A percentile compares a stretch with the other conserved stretches of the same genome.
These are phyloP conservation scores for Skeletonema costatum DNA, from an alignment of 108 stramenopile species.

Conservation along the genomic window DNA sequence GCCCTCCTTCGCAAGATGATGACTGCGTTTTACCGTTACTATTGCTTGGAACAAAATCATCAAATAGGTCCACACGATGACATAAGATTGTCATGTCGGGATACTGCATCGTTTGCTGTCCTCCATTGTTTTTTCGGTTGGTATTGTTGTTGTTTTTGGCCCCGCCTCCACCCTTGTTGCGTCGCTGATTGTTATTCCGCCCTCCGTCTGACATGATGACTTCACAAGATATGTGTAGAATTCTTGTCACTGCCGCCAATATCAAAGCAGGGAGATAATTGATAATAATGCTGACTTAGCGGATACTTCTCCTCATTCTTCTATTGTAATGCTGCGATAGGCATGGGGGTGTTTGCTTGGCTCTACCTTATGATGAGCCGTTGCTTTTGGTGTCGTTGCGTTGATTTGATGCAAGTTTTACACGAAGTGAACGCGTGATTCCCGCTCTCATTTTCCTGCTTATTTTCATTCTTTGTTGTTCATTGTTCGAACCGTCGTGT, in stretches of 20 bases:
- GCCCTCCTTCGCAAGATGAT: background rate
- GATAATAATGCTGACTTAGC: no score
- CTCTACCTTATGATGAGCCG: no score
- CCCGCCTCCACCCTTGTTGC: background rate
- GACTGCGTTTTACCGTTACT: background rate
- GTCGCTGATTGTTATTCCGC: constrained; percentile 5
- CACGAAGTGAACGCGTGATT: no score
- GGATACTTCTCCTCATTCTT: background rate
- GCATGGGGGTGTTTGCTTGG: background rate
- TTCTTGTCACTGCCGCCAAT: background rate
- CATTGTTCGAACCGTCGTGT: no score
- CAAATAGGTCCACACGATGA: constrained; percentile 48
- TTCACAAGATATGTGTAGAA: background rate
- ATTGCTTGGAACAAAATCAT: constrained; percentile 44
- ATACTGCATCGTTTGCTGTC: background rate
- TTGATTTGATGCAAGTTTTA: no score
- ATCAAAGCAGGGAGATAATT: background rate
- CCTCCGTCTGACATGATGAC: background rate
- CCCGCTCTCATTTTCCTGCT: no score
- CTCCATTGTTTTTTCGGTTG: background rate
- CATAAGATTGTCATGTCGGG: constrained; percentile 46
- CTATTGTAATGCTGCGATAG: background rate
- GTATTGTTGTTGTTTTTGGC: background rate
- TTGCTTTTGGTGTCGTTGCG: no score
- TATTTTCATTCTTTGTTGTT: no score